phyloP scores from a whole-genome alignment of 2,329 filamentous ascomycete genomes.

The Myotisia sp. region DNA sequence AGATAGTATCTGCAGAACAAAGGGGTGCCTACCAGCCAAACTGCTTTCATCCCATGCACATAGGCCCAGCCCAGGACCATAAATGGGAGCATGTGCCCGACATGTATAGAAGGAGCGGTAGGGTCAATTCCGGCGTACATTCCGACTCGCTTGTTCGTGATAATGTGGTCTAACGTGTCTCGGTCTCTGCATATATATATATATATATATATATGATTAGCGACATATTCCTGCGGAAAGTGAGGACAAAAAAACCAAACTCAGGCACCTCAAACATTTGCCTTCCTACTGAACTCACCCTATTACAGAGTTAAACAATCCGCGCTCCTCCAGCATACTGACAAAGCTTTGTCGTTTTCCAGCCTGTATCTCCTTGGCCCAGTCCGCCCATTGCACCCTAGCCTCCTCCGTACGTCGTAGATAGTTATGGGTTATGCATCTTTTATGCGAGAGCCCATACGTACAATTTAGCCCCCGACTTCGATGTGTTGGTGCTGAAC shows the following conservation, averaged over 20 bases:
- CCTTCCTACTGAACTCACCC: conserved; percentile 18
- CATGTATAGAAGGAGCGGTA: conserved; percentile 36
- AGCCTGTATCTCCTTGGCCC: conserved; percentile 29
- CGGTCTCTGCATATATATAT: conserved; percentile 29
- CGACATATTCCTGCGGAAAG: too few species aligned
- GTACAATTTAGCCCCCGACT: too few species aligned
- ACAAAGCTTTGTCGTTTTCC: conserved; percentile 33
- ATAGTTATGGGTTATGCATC: conserved; percentile 27
- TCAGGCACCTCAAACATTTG: too few species aligned
- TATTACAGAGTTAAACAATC: conserved; percentile 33
- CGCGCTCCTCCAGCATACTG: conserved; percentile 32
- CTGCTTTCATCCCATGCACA: conserved; percentile 33
- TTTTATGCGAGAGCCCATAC: conserved; percentile 5
- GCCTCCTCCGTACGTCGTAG: conserved; percentile 27
- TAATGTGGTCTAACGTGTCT: conserved; percentile 29
- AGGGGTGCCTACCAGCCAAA: conserved; percentile 29
- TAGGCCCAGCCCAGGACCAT: conserved; percentile 39
- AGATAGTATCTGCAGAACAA: not conserved
- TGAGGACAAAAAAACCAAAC: too few species aligned
- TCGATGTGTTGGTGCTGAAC: too few species aligned
- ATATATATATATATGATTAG: too few species aligned
- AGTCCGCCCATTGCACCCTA: conserved; percentile 26
- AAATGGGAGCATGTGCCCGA: conserved; percentile 38
- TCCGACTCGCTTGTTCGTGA: conserved; percentile 33
- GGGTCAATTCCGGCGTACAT: conserved; percentile 37